Evolutionary conservation across 768 basidiomycete genomes (phyloP), one percentile per base, ranked within the genome.

Genomic region (Calocera cornea): DNA sequence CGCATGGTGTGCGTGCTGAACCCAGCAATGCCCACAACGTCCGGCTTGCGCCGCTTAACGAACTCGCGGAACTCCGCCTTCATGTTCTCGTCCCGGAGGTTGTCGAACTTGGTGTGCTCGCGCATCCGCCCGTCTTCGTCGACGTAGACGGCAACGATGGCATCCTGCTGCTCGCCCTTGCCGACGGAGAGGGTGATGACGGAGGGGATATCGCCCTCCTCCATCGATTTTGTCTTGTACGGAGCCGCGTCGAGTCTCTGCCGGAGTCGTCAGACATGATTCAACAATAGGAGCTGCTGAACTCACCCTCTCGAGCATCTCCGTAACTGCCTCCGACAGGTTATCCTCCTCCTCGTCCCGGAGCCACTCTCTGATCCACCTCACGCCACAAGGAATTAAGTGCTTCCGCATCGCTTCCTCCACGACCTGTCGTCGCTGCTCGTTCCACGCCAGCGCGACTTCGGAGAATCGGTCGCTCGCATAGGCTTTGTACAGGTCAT

Each of bases 161-260:
- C 87, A 76, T 99, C 95, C 72, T 88, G 86, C 41, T 92, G 91
- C 72, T 97, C 94, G 40, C 97, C 97, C 77, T 90, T 88, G 40
- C 97, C 97, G 87, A 92, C 94, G 7, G 95, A 95, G 67, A 95
- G 76, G 1, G 95, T 91, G 44, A 99, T 82, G 24, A 98, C 92
- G 24, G 75, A 87, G 82, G 63, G 94, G 77, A 41, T 83, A 79
- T 73, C 91, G 85, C 90, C 93, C 65, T 81, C 78, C 67, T 84
- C 86, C 78, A 89, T 84, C 7, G 83, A 82, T 0, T 80, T 76
- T 2, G 83, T 83, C 29, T 77, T 74, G 72, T 84, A 94, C 0
- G 95, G 90, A 5, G 88, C 88, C 10, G 89, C 85, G 73, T 95
- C 88, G 71, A 93, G 83, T 65, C 91, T 85, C 94, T 97, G 72